These are phyloP conservation scores for Populus davidiana DNA, from an alignment of 345 rosid genomes.

Conservation along the genomic window DNA sequence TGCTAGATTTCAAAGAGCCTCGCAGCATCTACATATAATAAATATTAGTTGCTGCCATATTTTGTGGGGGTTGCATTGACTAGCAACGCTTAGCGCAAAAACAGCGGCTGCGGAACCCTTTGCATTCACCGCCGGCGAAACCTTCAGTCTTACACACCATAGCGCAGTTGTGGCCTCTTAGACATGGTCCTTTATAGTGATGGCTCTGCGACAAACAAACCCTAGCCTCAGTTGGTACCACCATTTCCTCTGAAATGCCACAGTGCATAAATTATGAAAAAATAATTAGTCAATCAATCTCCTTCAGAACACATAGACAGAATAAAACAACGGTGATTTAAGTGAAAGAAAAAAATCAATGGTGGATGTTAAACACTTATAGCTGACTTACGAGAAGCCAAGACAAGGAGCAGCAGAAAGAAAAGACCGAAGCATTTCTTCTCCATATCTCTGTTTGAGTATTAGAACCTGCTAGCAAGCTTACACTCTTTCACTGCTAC, in stretches of 20 bases:
- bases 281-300: no score
- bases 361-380: no score
- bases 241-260: conserved; percentile 20
- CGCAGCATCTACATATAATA: no score
- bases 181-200: conserved; percentile 21
- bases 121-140: conserved; percentile 37
- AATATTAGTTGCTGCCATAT: no score
- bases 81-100: conserved; percentile 37
- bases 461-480: neutral
- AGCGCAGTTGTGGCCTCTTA: conserved; percentile 35
- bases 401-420: conserved; percentile 27
- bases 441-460: conserved; percentile 2
- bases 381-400: conserved; percentile 27
- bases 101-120: conserved; percentile 34
- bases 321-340: no score
- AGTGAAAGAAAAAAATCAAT: no score
- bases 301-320: no score
- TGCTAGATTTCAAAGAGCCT: no score
- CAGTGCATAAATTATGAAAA: no score
- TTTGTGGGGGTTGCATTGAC: no score
- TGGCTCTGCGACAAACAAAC: conserved; percentile 38
- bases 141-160: conserved; percentile 36
- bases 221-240: conserved; percentile 28
- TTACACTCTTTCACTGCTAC: neutral
- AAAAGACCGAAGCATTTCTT: conserved; percentile 19